Evolutionary conservation across 192 early-diverging fungal genomes (phyloP), one percentile per base, ranked within the genome.

Genomic region (Martensiomyces pterosporus): DNA sequence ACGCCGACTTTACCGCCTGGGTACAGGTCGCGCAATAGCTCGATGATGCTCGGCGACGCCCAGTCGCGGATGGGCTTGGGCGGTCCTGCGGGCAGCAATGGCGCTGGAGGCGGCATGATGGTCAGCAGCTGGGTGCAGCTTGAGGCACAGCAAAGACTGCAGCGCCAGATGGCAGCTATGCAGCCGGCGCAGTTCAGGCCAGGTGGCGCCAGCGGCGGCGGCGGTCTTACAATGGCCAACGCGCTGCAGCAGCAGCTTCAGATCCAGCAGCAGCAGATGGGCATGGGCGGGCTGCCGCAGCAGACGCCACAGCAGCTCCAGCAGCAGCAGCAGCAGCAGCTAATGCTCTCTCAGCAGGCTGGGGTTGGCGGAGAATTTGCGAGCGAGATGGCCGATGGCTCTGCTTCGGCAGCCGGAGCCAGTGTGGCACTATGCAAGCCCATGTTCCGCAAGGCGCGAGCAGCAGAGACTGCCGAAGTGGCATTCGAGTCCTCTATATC

Each of bases 91-190:
- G n/a, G n/a, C n/a, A n/a, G n/a, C n/a, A n/a, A n/a, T n/a, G n/a
- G n/a, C n/a, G 6, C 22, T 26, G 8, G 16, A 29, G n/a, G 15
- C 16, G 38, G 29, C 7, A 13, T 32, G 23, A 41, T 63, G 24
- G 52, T 59, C 41, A 58, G 42, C 47, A 63, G 67, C 67, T 70
- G 67, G 67, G 67, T 50, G 42, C 60, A 62, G 55, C 49, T 70
- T 4, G 60, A 70, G 40, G 55, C 59, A 2, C 67, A 63, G 52
- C 60, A 60, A 23, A 49, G 54, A 8, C 34, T 49, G 46, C 48
- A 38, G 52, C 40, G n/a, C 17, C 13, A 17, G 47, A 14, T 24
- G 47, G 5, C 27, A 6, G 25, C 39, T 22, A 21, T 13, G 15
- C 39, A 10, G 54, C n/a, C 37, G 1, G 37, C 36, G 21, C 53